These are phyloP conservation scores for Aspergillus sp. DNA, from an alignment of 2,329 filamentous ascomycete species.

Conservation along the genomic window DNA sequence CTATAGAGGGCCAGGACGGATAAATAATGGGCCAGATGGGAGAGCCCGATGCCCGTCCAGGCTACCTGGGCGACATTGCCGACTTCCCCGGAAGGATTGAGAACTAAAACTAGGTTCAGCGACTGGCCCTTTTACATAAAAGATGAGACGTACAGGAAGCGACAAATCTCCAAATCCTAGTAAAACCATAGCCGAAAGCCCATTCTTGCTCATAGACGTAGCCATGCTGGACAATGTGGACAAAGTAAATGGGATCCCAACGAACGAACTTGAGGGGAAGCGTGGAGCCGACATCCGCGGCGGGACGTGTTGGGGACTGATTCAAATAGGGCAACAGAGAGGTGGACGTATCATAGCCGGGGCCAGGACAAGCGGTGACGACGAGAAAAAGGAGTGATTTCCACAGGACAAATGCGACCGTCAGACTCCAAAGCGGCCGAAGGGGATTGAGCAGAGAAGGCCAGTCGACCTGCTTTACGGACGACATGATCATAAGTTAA, in stretches of 20 bases:
- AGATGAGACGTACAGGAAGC: slow-evolving; percentile 21
- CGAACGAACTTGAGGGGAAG: slow-evolving; percentile 44
- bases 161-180: slow-evolving; percentile 37
- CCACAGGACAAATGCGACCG: slow-evolving; percentile 46
- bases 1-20: slow-evolving; percentile 67
- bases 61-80: slow-evolving; percentile 19
- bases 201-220: slow-evolving; percentile 59
- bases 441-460: slow-evolving; percentile 18
- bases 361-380: slow-evolving; percentile 47
- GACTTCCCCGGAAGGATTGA: slow-evolving; percentile 15
- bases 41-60: slow-evolving; percentile 57
- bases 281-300: slow-evolving; percentile 2
- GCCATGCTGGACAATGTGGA: slow-evolving; percentile 47
- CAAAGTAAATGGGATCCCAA: slow-evolving; percentile 60
- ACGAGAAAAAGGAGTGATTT: slow-evolving; percentile 49
- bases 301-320: not conserved
- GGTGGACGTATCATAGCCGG: slow-evolving; percentile 59
- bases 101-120: slow-evolving; percentile 16
- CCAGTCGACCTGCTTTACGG: not conserved
- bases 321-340: slow-evolving; percentile 38
- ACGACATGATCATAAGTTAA: not conserved
- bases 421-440: slow-evolving; percentile 28
- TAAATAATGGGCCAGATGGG: slow-evolving; percentile 67
- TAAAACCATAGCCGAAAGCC: slow-evolving; percentile 56
- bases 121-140: slow-evolving; percentile 3